Base-by-base conservation (phyloP, 371 early-diverging fungal genomes). In the Mortierella sp. region DNA sequence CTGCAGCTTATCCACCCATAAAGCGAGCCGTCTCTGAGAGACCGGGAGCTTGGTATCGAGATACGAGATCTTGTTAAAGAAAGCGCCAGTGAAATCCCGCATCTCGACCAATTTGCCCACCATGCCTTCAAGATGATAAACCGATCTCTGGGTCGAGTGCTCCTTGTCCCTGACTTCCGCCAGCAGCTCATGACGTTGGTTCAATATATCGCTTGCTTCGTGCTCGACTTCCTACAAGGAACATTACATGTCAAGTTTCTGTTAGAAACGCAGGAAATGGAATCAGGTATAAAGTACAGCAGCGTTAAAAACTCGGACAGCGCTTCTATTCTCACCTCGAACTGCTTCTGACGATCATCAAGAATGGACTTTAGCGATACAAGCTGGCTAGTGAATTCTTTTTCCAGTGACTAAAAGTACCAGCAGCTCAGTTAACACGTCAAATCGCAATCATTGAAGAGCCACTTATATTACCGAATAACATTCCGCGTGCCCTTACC, bases 101-200 rank as follows among this genome's bases (percentile, higher is more conserved):
- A 76, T 76, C 57, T 76, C 76, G 4, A 69, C 56, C 26, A 76
- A 15, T 24, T 76, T 76, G 14, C 76, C 70, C 15, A 70, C 65
- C 76, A 76, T 76, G 21, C 65, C 64, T 37, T 76, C 76, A 4
- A 76, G 60, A 39, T 76, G 64, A 39, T 76, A 76, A 14, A 76
- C 70, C 1, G 76, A 76, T 12, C 70, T 55, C 41, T 76, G 76
- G 21, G 76, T 76, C 15, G 76, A 52, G 34, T 70, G 76, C 47
- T 76, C 76, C 58, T 61, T 64, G 14, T 60, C 69, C 17, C 50
- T 46, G 12, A 76, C 76, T 24, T 76, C 76, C 0, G 43, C 56
- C 17, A 76, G 44, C 26, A 76, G 28, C 12, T 56, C 65, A 9
- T 61, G 34, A 1, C 76, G 64, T 24, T 69, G 69, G 7, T 56